A percentile compares a stretch with the other conserved stretches of the same genome.
Conservation (phyloP, 805 yeast species). For the Candida golubevii region DNA sequence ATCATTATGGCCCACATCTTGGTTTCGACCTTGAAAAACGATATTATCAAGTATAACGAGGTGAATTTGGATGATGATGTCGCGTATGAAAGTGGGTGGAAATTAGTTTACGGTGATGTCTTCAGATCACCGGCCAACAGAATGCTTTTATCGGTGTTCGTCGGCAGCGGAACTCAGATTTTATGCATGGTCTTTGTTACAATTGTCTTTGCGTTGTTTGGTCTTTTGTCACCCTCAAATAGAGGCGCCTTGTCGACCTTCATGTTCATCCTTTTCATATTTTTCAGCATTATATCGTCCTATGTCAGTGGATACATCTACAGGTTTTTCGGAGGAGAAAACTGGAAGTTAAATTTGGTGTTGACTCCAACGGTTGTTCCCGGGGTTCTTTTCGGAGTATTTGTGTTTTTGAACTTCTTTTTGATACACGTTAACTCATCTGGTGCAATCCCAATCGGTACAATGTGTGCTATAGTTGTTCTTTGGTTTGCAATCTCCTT, state of each 20-base stretch:
- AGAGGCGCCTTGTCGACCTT: slow-evolving; percentile 92
- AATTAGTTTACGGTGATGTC: slow-evolving; percentile 90
- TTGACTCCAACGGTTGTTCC: slow-evolving; percentile 86
- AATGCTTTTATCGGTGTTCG: slow-evolving; percentile 68
- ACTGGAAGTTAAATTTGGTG: slow-evolving; percentile 82
- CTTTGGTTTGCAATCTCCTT: slow-evolving; percentile 85
- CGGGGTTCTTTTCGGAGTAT: slow-evolving; percentile 59
- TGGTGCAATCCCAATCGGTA: slow-evolving; percentile 92
- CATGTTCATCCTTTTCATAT: slow-evolving; percentile 77
- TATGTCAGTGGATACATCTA: slow-evolving; percentile 82
- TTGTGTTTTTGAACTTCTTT: slow-evolving; percentile 75
- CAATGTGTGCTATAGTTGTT: slow-evolving; percentile 72
- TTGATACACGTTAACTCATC: slow-evolving; percentile 75
- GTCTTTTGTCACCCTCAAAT: slow-evolving; percentile 88
- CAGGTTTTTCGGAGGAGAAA: slow-evolving; percentile 86
- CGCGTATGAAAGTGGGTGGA: slow-evolving; percentile 96
- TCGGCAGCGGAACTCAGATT: slow-evolving; percentile 87
- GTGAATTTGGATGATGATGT: slow-evolving; percentile 82
- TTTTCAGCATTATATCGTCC: slow-evolving; percentile 80
- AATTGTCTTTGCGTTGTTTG: slow-evolving; percentile 78
- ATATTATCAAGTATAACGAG: slow-evolving; percentile 84
- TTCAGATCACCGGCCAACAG: slow-evolving; percentile 77
- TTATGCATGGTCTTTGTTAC: slow-evolving; percentile 72
- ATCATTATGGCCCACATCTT: slow-evolving; percentile 75
- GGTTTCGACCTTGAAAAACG: slow-evolving; percentile 74